A percentile compares a stretch with the other conserved stretches of the same genome.
phyloP scores from a whole-genome alignment of 805 yeast species.

The Saccharomycopsis olivae region DNA sequence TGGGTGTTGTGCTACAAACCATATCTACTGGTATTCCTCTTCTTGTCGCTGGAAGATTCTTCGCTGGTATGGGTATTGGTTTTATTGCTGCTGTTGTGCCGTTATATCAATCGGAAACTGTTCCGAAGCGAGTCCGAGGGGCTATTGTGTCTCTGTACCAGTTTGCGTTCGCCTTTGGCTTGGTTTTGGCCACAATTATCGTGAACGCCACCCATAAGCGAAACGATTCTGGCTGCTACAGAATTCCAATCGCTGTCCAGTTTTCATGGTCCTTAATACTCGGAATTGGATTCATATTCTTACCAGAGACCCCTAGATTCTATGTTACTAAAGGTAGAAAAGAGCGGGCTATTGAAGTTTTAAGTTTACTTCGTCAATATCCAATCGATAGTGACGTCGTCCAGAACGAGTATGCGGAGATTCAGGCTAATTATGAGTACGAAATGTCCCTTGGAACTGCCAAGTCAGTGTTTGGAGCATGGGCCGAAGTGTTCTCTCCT shows the following conservation, averaged over 20 bases:
- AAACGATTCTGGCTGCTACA: conserved; percentile 46
- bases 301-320: conserved; percentile 75
- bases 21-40: conserved; percentile 36
- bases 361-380: conserved; percentile 44
- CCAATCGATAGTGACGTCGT: conserved; percentile 34
- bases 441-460: conserved; percentile 25
- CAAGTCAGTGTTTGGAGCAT: conserved; percentile 25
- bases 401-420: conserved; percentile 36
- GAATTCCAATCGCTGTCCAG: conserved; percentile 68
- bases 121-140: conserved; percentile 73
- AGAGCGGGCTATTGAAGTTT: conserved; percentile 46
- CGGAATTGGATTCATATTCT: conserved; percentile 47
- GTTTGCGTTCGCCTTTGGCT: conserved; percentile 63
- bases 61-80: conserved; percentile 72
- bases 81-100: conserved; percentile 64
- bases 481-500: conserved; percentile 28
- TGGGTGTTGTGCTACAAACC: conserved; percentile 44
- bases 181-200: conserved; percentile 57
- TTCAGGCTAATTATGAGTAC: conserved; percentile 37
- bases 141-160: conserved; percentile 69
- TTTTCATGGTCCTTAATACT: conserved; percentile 58
- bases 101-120: conserved; percentile 68
- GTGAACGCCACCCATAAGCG: conserved; percentile 56
- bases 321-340: conserved; percentile 44
- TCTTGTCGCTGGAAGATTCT: conserved; percentile 47